These are phyloP conservation scores for Leishmania major DNA, from an alignment of 208 protist species.

Conservation along the genomic window DNA sequence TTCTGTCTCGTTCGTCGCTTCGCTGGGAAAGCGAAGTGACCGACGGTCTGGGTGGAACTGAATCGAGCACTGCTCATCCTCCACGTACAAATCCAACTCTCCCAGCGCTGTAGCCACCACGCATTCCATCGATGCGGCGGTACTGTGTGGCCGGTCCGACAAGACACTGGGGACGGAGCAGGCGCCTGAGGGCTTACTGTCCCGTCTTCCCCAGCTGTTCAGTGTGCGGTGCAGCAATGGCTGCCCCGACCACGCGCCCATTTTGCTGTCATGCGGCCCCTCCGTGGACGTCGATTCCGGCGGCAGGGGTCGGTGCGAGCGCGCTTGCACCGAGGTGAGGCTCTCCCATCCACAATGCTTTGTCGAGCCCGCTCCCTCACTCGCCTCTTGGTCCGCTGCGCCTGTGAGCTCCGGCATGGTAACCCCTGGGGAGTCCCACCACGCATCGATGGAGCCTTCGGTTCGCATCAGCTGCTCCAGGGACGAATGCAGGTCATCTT, in stretches of 20 bases:
- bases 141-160: not conserved
- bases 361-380: not conserved
- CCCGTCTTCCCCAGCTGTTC: constrained; percentile 7
- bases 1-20: not conserved
- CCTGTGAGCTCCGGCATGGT: not conserved
- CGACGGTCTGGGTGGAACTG: not conserved
- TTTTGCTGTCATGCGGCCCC: not conserved
- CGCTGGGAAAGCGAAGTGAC: not conserved
- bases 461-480: constrained; percentile 5
- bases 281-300: not conserved
- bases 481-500: not conserved
- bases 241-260: not conserved
- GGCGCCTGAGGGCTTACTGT: not conserved
- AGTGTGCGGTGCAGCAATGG: constrained; percentile 1
- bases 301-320: not conserved
- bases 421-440: constrained; percentile 18
- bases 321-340: not conserved
- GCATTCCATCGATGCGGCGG: constrained; percentile 5
- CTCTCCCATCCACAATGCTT: not conserved
- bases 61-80: not conserved
- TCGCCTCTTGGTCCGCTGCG: not conserved
- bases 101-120: constrained; percentile 3
- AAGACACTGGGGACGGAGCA: not conserved
- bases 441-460: not conserved
- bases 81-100: constrained; percentile 2